Evolutionary conservation across 164 flowering plant genomes (phyloP).

Genomic region (Echeveria elegans): DNA sequence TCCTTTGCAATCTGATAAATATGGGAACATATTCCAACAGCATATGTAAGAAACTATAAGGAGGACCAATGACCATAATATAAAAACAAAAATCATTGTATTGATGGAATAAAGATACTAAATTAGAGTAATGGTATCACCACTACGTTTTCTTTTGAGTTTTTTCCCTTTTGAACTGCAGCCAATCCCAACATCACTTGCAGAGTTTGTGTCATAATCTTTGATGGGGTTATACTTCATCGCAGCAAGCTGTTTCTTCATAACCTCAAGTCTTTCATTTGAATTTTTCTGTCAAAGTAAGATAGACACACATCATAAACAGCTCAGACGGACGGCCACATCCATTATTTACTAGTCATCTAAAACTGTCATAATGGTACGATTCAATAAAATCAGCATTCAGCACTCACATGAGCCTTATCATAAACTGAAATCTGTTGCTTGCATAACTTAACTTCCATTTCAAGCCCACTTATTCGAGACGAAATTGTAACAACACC

Average conservation of each 20-base stretch:
- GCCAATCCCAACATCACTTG: conserved; percentile 11
- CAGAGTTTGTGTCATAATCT: conserved; percentile 15
- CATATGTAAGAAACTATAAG: not conserved
- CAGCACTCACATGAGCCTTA: conserved; percentile 17
- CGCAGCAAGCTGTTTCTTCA: conserved; percentile 39
- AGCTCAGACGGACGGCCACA: not conserved
- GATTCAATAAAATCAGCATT: too few relatives aligned
- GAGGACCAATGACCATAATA: too few relatives aligned
- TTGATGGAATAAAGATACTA: not conserved
- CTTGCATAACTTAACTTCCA: conserved; percentile 73
- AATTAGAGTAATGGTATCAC: conserved; percentile 15
- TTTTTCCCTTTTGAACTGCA: conserved; percentile 29
- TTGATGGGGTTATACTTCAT: conserved; percentile 67
- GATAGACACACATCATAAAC: not conserved
- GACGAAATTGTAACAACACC: conserved; percentile 48
- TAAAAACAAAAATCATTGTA: too few relatives aligned
- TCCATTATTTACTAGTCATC: not conserved
- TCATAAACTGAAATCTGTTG: conserved; percentile 37
- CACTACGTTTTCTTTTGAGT: conserved; percentile 19
- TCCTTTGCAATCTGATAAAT: not conserved
- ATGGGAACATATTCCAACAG: not conserved
- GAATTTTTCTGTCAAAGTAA: conserved; percentile 36
- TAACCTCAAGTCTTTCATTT: conserved; percentile 39
- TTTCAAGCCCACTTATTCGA: conserved; percentile 48
- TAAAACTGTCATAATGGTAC: not conserved